Conservation (phyloP, 2,329 filamentous ascomycete species). For the Penicillium sp. region DNA sequence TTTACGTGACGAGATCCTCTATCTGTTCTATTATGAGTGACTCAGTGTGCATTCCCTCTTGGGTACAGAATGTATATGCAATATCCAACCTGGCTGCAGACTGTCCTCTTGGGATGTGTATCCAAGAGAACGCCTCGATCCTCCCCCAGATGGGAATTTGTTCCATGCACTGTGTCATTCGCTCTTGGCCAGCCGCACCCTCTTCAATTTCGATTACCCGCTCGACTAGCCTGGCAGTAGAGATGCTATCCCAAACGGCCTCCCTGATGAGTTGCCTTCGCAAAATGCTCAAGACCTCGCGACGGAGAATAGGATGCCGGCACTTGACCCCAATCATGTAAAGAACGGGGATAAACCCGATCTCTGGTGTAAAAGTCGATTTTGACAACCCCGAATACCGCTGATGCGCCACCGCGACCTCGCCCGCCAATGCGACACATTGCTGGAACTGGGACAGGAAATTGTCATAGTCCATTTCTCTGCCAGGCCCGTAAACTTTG, state of each 20-base stretch:
- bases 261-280: constrained; percentile 29
- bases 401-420: constrained; percentile 11
- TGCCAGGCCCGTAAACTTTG: constrained; percentile 25
- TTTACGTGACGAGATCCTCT: background rate
- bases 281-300: constrained; percentile 30
- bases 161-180: constrained; percentile 27
- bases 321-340: constrained; percentile 44
- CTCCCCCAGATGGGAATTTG: constrained; percentile 33
- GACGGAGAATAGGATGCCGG: constrained; percentile 38
- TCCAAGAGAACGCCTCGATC: constrained; percentile 35
- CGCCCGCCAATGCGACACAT: constrained; percentile 12
- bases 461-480: constrained; percentile 21
- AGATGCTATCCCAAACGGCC: constrained; percentile 41
- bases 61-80: constrained; percentile 36
- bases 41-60: constrained; percentile 18
- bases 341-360: constrained; percentile 38
- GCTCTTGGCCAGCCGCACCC: constrained; percentile 16
- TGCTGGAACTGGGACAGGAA: constrained; percentile 21
- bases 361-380: constrained; percentile 40
- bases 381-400: constrained; percentile 23
- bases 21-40: background rate
- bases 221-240: constrained; percentile 35
- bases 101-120: constrained; percentile 14
- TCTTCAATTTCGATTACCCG: constrained; percentile 45
- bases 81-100: constrained; percentile 32